Conservation (phyloP, 2,329 filamentous ascomycete species). For the Alternaria sp. region DNA sequence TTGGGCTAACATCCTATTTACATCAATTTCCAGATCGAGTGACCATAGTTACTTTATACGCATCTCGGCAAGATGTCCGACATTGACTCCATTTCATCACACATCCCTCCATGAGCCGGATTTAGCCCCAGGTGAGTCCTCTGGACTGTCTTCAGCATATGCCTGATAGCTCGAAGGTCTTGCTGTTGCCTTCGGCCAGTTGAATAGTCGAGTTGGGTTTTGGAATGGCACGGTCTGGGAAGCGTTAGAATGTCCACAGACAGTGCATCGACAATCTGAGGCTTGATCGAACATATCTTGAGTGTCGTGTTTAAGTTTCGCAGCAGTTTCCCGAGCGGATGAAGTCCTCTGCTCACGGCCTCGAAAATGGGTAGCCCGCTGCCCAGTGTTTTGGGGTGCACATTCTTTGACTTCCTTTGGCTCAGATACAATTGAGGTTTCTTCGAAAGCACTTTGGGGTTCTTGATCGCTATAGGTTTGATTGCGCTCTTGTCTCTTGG, state of each 20-base stretch:
- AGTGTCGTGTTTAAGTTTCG: neutral
- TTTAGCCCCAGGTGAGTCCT: neutral
- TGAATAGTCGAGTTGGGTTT: neutral
- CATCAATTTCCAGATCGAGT: neutral
- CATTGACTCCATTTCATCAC: neutral
- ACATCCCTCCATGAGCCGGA: conserved; percentile 2
- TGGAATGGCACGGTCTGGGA: neutral
- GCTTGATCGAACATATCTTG: neutral
- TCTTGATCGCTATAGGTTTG: neutral
- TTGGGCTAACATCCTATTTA: too few species aligned
- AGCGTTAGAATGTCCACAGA: neutral
- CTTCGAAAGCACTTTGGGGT: neutral
- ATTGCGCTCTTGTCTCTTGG: neutral
- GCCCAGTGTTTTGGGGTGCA: neutral
- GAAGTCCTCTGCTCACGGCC: neutral
- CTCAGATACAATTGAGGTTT: neutral
- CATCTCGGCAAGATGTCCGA: neutral
- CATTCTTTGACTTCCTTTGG: neutral
- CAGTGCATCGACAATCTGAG: neutral
- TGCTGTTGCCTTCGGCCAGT: neutral
- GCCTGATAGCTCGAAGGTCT: neutral
- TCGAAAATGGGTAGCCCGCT: neutral
- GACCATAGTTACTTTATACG: neutral
- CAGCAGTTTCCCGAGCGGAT: neutral
- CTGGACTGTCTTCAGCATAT: conserved; percentile 1